Conservation (phyloP, 2,329 filamentous ascomycete species). For the Arthrinium phaeospermum region DNA sequence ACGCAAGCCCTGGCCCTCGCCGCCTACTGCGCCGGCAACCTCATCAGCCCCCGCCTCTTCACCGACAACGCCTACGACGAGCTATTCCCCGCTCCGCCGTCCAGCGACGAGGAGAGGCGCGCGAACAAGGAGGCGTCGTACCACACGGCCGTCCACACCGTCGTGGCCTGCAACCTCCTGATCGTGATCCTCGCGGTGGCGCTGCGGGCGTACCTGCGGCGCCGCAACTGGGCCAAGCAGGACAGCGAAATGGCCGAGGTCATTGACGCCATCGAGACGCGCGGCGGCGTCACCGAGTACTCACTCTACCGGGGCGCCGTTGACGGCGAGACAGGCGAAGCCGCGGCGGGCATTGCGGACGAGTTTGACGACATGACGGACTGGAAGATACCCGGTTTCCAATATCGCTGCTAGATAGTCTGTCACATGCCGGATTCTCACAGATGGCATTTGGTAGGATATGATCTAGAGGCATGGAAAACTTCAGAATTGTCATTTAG, state of each 20-base stretch:
- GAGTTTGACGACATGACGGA: conserved; percentile 66
- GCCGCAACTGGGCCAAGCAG: conserved; percentile 66
- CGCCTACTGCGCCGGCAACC: conserved; percentile 55
- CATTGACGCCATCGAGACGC: conserved; percentile 47
- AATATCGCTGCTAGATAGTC: conserved; percentile 54
- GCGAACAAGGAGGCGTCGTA: conserved; percentile 55
- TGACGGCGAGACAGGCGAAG: conserved; percentile 37
- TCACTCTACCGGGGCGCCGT: conserved; percentile 41
- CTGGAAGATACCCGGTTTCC: conserved; percentile 63
- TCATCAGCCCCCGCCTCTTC: conserved; percentile 60
- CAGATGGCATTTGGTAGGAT: neutral
- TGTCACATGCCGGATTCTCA: neutral
- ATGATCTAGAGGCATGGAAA: neutral
- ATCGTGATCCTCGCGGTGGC: conserved; percentile 49
- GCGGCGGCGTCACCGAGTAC: conserved; percentile 46
- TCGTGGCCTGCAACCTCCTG: conserved; percentile 61
- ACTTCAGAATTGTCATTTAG: neutral
- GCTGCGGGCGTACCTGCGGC: conserved; percentile 54
- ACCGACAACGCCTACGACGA: conserved; percentile 32
- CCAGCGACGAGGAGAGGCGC: neutral
- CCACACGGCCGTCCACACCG: conserved; percentile 58
- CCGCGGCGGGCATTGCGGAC: conserved; percentile 39
- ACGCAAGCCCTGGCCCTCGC: conserved; percentile 61
- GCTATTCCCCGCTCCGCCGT: neutral
- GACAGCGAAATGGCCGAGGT: conserved; percentile 49